phyloP scores from a whole-genome alignment of 2,329 filamentous ascomycete species.

The Zasmidium angulare region DNA sequence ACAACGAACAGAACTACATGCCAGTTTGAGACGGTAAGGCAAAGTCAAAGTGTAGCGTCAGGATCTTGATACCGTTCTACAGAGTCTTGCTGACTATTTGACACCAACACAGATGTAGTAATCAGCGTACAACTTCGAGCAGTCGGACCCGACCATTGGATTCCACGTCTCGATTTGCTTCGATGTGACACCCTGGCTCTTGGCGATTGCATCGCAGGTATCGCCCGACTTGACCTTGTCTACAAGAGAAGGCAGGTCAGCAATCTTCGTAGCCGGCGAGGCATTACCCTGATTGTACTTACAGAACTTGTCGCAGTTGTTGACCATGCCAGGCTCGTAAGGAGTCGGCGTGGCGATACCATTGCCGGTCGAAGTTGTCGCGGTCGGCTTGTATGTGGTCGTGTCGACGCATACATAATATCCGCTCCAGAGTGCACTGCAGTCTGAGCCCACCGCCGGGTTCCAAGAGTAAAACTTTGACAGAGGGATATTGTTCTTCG shows the following conservation, averaged over 20 bases:
- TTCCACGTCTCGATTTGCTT: neutral
- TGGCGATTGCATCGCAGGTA: constrained; percentile 1
- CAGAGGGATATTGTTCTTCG: constrained; percentile 4
- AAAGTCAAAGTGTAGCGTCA: too few species aligned
- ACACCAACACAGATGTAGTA: constrained; percentile 4
- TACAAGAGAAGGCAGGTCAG: too few species aligned
- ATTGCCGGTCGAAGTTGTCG: neutral
- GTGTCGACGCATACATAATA: constrained; percentile 12
- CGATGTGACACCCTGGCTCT: neutral
- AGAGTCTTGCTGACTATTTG: constrained; percentile 1
- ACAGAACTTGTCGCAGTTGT: constrained; percentile 10
- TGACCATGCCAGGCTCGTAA: constrained; percentile 3
- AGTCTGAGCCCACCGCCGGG: constrained; percentile 10
- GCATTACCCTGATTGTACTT: constrained; percentile 2
- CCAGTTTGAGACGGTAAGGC: too few species aligned
- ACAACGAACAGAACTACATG: too few species aligned
- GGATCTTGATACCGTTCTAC: neutral
- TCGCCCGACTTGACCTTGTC: constrained; percentile 7
- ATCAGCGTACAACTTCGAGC: neutral
- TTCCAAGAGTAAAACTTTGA: constrained; percentile 13
- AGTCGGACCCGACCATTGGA: neutral
- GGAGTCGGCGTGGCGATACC: constrained; percentile 9
- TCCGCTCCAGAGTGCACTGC: constrained; percentile 1
- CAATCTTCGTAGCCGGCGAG: too few species aligned
- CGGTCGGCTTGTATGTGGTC: neutral